Evolutionary conservation across 2,329 filamentous ascomycete genomes (phyloP).

Genomic region (Fusarium succisae): DNA sequence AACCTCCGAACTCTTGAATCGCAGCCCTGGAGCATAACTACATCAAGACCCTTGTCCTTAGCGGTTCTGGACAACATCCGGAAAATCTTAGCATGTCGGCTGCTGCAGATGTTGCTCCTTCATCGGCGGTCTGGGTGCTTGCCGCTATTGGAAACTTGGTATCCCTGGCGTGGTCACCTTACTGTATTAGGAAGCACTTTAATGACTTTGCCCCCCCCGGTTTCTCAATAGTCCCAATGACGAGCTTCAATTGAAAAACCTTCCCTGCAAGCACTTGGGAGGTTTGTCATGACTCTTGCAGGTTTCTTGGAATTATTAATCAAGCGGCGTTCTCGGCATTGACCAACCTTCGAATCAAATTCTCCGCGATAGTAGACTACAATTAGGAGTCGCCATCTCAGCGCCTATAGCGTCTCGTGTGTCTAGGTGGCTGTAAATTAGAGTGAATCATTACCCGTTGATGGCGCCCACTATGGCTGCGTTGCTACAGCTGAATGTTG

Average conservation of each 20-base stretch:
- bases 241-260: conserved; percentile 9
- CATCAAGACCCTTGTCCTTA: conserved; percentile 11
- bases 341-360: conserved; percentile 2
- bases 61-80: conserved; percentile 11
- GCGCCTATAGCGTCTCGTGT: conserved; percentile 13
- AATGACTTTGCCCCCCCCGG: conserved; percentile 28
- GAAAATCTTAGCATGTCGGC: conserved; percentile 24
- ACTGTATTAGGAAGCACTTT: conserved; percentile 26
- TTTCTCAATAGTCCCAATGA: conserved; percentile 31
- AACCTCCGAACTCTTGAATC: not conserved
- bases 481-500: conserved; percentile 25
- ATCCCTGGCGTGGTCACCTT: conserved; percentile 11
- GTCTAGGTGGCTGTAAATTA: conserved; percentile 12
- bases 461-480: conserved; percentile 21
- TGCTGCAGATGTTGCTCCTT: conserved; percentile 20
- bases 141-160: conserved; percentile 32
- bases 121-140: conserved; percentile 30
- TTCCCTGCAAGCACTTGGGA: conserved; percentile 24
- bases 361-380: not conserved
- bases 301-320: conserved; percentile 16
- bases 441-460: conserved; percentile 25
- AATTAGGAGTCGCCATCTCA: conserved; percentile 1
- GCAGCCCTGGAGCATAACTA: not conserved
- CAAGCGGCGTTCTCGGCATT: conserved; percentile 12
- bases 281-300: conserved; percentile 20